phyloP scores from a whole-genome alignment of 192 early-diverging fungal genomes.

The Mortierella hygrophila region DNA sequence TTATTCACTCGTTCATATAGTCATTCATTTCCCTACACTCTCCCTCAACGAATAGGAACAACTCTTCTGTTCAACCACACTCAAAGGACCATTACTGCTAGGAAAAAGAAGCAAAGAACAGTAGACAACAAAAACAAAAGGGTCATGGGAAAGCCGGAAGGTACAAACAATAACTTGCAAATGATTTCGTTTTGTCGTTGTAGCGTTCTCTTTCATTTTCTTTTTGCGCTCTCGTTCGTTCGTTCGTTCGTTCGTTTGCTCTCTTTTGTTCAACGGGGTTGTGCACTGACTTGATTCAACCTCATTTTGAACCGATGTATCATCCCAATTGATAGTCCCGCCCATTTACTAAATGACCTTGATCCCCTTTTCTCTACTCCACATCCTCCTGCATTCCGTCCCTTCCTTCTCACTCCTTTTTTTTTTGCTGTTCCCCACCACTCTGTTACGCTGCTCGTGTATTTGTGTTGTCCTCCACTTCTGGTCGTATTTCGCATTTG shows the following conservation, averaged over 20 bases:
- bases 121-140: background rate
- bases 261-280: background rate
- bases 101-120: background rate
- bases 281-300: too few species aligned
- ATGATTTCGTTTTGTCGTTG: background rate
- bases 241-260: background rate
- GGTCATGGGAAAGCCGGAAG: background rate
- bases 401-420: background rate
- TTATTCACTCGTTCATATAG: too few species aligned
- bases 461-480: background rate
- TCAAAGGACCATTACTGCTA: background rate
- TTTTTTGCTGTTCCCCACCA: background rate
- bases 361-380: background rate
- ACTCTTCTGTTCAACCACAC: background rate
- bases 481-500: background rate
- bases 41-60: background rate
- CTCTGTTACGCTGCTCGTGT: background rate
- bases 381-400: background rate
- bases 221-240: background rate
- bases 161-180: background rate
- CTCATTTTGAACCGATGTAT: too few species aligned
- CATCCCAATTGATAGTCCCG: background rate
- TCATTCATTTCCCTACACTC: background rate
- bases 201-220: background rate
- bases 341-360: background rate